Conservation (phyloP, 2,329 filamentous ascomycete genomes). For the Cladorrhinum sp. region DNA sequence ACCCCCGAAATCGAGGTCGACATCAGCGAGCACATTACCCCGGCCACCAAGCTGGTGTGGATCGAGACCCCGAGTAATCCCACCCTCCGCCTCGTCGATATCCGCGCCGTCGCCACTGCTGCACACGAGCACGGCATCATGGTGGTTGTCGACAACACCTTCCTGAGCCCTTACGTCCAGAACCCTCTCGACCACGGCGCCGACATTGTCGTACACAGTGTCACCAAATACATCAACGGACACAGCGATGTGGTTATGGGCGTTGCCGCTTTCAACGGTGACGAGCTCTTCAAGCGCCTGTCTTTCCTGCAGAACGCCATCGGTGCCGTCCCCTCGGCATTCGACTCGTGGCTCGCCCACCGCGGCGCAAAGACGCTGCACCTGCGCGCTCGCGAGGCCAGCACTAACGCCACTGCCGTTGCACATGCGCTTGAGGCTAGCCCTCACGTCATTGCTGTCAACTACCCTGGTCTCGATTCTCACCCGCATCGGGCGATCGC, state of each 20-base stretch:
- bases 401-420: slow-evolving; percentile 73
- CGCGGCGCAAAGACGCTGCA: slow-evolving; percentile 95
- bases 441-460: slow-evolving; percentile 80
- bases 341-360: slow-evolving; percentile 98
- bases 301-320: slow-evolving; percentile 96
- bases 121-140: slow-evolving; percentile 86
- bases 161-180: slow-evolving; percentile 93
- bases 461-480: slow-evolving; percentile 88
- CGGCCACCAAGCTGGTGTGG: slow-evolving; percentile 92
- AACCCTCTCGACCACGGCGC: slow-evolving; percentile 94
- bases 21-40: slow-evolving; percentile 77
- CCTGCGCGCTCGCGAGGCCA: slow-evolving; percentile 82
- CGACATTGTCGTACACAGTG: slow-evolving; percentile 93
- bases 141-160: slow-evolving; percentile 99
- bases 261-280: slow-evolving; percentile 89
- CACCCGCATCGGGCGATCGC: slow-evolving; percentile 86
- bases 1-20: slow-evolving; percentile 89
- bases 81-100: slow-evolving; percentile 88
- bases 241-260: slow-evolving; percentile 98
- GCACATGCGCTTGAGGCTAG: slow-evolving; percentile 75
- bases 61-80: slow-evolving; percentile 96
- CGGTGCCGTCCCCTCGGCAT: slow-evolving; percentile 88
- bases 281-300: slow-evolving; percentile 71
- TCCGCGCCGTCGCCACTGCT: slow-evolving; percentile 74
- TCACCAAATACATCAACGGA: slow-evolving; percentile 99